Base-by-base conservation (phyloP, 192 early-diverging fungal species). In the Gaertneriomyces semiglobifer region DNA sequence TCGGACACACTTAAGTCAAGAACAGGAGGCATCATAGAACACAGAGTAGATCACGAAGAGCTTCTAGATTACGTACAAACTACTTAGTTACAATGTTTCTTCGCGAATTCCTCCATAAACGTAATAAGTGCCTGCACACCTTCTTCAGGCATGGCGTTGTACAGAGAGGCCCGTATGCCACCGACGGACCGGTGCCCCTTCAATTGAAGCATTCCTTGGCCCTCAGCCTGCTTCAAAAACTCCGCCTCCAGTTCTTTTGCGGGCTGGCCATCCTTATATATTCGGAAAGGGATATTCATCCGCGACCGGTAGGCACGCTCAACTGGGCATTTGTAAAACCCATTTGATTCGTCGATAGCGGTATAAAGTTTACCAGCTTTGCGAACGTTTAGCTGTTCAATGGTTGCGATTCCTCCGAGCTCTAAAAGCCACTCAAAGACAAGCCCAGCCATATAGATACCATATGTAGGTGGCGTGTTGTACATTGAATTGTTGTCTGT, bases 391-490 rank as follows among this genome's bases (percentile, higher is more conserved):
- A 79, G 76, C 45, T 73, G 64, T 41, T 79, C 79, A 51, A 96
- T 89, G 6, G 64, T 81, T 4, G 74, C 75, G 6, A 99, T 61
- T 2, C 93, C 93, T 6, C 85, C 87, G n/a, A 81, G 60, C 41
- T 75, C 74, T 39, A 73, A 74, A 40, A 91, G 77, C 88, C 90
- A 92, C 64, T 96, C 84, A 79, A 95, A 91, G 14, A 96, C 91
- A 7, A 98, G 80, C 20, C 88, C 88, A 7, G 90, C 86, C 50
- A 99, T 87, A 77, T 98, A 99, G 66, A 99, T 93, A 43, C 91
- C 72, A 77, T 91, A 98, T 46, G 90, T 94, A 11, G 96, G 95
- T 47, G 96, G 96, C 39, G 96, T 99, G 69, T 99, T 95, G 82
- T 95, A 95, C 73, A 99, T 80, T 4, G 93, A 95, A 58, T 87